Percentiles rank a stretch among this genome's conserved stretches.
phyloP scores from a whole-genome alignment of 345 rosid species.

The Isatis tinctoria region DNA sequence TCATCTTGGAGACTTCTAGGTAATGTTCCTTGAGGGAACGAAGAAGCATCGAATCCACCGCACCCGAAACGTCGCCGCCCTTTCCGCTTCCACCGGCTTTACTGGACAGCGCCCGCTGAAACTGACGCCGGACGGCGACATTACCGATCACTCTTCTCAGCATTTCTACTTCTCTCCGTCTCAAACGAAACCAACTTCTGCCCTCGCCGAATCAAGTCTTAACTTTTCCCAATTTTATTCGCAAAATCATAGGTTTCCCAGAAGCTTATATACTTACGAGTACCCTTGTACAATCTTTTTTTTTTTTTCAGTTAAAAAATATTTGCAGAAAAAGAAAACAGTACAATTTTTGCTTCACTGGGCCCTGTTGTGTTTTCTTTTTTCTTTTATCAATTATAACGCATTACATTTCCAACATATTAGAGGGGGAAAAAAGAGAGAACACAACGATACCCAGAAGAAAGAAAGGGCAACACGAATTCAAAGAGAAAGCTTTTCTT shows the following conservation, averaged over 20 bases:
- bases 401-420: background rate
- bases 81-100: conserved; percentile 16
- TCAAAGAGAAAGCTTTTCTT: background rate
- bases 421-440: background rate
- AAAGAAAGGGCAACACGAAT: background rate
- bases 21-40: conserved; percentile 96
- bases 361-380: background rate
- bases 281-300: too few relatives aligned
- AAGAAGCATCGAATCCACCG: conserved; percentile 67
- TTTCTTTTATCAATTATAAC: background rate
- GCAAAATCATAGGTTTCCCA: too few relatives aligned
- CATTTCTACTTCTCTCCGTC: conserved; percentile 17
- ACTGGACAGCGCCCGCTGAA: conserved; percentile 30
- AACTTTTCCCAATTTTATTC: too few relatives aligned
- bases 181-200: too few relatives aligned
- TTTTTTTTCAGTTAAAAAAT: too few relatives aligned
- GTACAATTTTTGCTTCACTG: too few relatives aligned
- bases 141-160: conserved; percentile 44
- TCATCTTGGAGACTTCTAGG: conserved; percentile 78
- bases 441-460: background rate
- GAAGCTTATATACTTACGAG: too few relatives aligned
- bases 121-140: conserved; percentile 32
- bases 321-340: too few relatives aligned
- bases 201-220: too few relatives aligned
- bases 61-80: conserved; percentile 38